Evolutionary conservation across 345 rosid genomes (phyloP), one percentile per base, ranked within the genome.

Genomic region (Kandelia obovata): DNA sequence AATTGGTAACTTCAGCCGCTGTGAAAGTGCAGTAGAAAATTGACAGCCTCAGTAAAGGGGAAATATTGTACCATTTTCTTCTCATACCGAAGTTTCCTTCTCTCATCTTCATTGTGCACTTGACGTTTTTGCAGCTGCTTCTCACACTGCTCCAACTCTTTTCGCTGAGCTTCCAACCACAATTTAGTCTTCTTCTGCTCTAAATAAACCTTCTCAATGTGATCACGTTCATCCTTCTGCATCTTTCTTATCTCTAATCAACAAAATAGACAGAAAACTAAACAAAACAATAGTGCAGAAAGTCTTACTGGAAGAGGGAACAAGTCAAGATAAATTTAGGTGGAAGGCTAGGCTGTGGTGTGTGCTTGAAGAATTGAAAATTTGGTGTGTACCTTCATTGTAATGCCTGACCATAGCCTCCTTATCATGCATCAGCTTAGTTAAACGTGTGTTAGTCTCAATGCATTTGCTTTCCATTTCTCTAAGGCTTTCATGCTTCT

Each of bases 371-470:
- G 19, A 43, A 11, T 43, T 43, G 15, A 15, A 21, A 70, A n/a
- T 19, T 25, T 34, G 28, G 53, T 31, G 20, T 58, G 25, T 75
- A 82, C 98, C 87, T 70, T 85, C 89, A 81, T 89, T 91, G 60
- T 86, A 80, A 34, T 62, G 10, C 57, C 52, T 69, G 73, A 79
- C 59, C 79, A 86, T 80, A 26, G 60, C 72, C 55, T 81, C 78
- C 67, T 71, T 86, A 39, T 83, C 80, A 25, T 23, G 11, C 60
- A 70, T 68, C 78, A 80, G 37, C 27, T 58, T 57, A 46, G 65
- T 53, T 31, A 86, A 57, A 57, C 69, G 53, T 13, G 11, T 20
- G 11, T 55, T 68, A 6, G 76, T 81, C 79, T 87, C 80, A 11
- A 16, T 1, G 58, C 66, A 82, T 72, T 82, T 74, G 69, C 19